These are phyloP conservation scores for Aspergillus panamensis DNA, from an alignment of 495 filamentous ascomycete genomes.

Conservation along the genomic window DNA sequence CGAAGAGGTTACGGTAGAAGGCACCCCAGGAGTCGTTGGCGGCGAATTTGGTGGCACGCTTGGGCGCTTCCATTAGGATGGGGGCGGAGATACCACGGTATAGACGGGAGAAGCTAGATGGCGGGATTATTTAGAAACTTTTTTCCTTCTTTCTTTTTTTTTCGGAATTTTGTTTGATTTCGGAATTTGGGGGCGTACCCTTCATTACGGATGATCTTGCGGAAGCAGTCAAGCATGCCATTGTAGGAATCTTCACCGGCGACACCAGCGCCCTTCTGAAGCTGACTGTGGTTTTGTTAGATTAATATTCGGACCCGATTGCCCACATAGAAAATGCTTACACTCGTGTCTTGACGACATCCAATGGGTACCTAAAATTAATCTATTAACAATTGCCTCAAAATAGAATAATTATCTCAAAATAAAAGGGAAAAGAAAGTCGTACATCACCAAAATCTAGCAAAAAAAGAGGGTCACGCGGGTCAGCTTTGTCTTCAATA, in stretches of 20 bases:
- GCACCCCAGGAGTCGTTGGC: constrained; percentile 98
- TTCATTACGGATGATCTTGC: constrained; percentile 91
- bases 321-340: constrained; percentile 44
- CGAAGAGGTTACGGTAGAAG: constrained; percentile 82
- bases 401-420: neutral
- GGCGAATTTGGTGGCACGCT: constrained; percentile 97
- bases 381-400: constrained; percentile 4
- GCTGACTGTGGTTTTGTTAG: constrained; percentile 50
- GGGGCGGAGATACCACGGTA: constrained; percentile 96
- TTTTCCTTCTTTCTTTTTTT: constrained; percentile 8
- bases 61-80: constrained; percentile 98
- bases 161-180: neutral
- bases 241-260: constrained; percentile 78
- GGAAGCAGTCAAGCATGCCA: constrained; percentile 96
- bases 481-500: constrained; percentile 7
- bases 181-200: constrained; percentile 54
- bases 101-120: constrained; percentile 69
- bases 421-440: neutral
- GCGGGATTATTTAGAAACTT: neutral
- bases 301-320: neutral
- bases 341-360: constrained; percentile 98
- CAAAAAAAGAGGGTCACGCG: constrained; percentile 28
- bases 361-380: constrained; percentile 76
- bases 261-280: constrained; percentile 66
- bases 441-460: constrained; percentile 84